phyloP scores from a whole-genome alignment of 768 basidiomycete species.

The Mycena leptocephala region DNA sequence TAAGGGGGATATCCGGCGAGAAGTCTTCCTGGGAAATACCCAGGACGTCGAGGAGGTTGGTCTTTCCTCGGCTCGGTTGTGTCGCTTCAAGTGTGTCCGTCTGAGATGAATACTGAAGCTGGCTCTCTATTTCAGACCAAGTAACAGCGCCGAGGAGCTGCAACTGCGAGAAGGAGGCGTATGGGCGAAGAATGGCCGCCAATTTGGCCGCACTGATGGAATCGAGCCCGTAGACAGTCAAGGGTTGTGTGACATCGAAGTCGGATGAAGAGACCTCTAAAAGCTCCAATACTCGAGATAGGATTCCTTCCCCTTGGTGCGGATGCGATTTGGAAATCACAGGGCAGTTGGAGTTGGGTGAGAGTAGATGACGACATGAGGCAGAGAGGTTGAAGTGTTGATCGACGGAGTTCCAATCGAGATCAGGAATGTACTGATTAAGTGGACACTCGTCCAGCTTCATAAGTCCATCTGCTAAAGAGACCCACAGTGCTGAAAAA shows the following conservation, averaged over 20 bases:
- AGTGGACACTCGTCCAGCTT: background rate
- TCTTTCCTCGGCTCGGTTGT: background rate
- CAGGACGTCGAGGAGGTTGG: slow-evolving; percentile 35
- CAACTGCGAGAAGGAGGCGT: slow-evolving; percentile 11
- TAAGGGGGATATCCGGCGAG: slow-evolving; percentile 46
- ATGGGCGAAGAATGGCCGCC: background rate
- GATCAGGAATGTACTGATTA: slow-evolving; percentile 19
- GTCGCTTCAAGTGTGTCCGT: no score
- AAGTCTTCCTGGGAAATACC: slow-evolving; percentile 44
- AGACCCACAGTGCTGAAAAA: slow-evolving; percentile 4
- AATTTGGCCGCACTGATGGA: slow-evolving; percentile 3
- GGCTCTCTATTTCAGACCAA: background rate
- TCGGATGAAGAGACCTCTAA: background rate
- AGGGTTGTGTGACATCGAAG: slow-evolving; percentile 4
- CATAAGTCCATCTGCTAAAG: background rate
- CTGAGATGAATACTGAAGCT: background rate
- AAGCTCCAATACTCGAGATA: background rate
- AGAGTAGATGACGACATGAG: background rate
- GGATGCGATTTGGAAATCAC: background rate
- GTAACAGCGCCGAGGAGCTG: background rate
- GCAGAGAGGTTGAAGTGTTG: background rate
- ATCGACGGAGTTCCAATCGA: slow-evolving; percentile 2
- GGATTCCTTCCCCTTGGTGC: background rate
- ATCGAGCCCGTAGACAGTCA: slow-evolving; percentile 14
- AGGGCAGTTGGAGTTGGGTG: background rate